These are phyloP conservation scores for Acacia acuminata DNA, from an alignment of 306 rosid species.

Conservation along the genomic window DNA sequence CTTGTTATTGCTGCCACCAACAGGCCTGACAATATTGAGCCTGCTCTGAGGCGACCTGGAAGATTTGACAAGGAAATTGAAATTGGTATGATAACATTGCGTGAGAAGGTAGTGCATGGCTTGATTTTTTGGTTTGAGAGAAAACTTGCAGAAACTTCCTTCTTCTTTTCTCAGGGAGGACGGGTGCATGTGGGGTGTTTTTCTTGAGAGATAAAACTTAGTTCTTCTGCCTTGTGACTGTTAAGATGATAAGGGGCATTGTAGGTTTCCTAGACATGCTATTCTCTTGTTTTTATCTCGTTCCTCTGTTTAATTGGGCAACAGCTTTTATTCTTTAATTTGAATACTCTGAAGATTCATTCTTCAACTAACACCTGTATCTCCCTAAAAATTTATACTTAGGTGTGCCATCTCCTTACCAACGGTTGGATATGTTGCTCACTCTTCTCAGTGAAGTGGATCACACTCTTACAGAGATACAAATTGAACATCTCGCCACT, in stretches of 20 bases:
- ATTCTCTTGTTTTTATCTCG: background rate
- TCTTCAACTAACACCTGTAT: slow-evolving; percentile 25
- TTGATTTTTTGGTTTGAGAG: background rate
- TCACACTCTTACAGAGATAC: slow-evolving; percentile 63
- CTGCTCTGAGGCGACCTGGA: slow-evolving; percentile 94
- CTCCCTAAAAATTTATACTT: slow-evolving; percentile 35
- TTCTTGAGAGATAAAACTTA: background rate
- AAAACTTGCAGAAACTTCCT: background rate
- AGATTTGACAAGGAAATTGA: slow-evolving; percentile 93
- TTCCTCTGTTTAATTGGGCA: background rate
- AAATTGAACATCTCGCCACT: slow-evolving; percentile 75
- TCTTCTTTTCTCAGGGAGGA: background rate
- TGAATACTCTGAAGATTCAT: slow-evolving; percentile 19
- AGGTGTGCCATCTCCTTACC: background rate
- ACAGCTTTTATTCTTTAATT: slow-evolving; percentile 1
- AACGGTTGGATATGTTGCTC: background rate
- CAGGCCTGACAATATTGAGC: slow-evolving; percentile 83
- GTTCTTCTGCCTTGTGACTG: background rate
- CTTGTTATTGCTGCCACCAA: slow-evolving; percentile 90
- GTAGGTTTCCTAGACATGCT: background rate
- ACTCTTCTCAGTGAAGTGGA: slow-evolving; percentile 35
- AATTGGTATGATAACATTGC: slow-evolving; percentile 56
- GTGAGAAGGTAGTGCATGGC: background rate
- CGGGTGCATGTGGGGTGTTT: background rate
- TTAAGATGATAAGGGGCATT: background rate